These are phyloP conservation scores for Moniliella sp. DNA, from an alignment of 1,284 basidiomycete species.

Conservation along the genomic window DNA sequence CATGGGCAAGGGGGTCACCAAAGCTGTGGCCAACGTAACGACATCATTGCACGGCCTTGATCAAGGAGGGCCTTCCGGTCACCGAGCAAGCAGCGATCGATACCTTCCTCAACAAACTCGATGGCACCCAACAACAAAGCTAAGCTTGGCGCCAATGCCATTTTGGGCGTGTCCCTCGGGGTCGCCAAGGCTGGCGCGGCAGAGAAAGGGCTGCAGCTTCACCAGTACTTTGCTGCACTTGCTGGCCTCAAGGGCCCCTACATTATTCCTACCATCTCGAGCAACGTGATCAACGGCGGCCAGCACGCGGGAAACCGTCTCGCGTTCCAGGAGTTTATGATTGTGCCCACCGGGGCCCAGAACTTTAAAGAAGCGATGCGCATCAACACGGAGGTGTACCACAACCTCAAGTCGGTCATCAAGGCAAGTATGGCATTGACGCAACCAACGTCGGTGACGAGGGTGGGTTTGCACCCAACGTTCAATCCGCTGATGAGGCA, in stretches of 20 bases:
- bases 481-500: slow-evolving; percentile 84
- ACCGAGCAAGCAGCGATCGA: slow-evolving; percentile 89
- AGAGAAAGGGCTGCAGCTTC: slow-evolving; percentile 56
- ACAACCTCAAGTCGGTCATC: slow-evolving; percentile 97
- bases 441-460: slow-evolving; percentile 99
- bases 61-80: slow-evolving; percentile 65
- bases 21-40: slow-evolving; percentile 92
- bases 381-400: slow-evolving; percentile 94
- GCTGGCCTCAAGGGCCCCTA: slow-evolving; percentile 82
- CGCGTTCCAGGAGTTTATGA: slow-evolving; percentile 72
- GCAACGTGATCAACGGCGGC: slow-evolving; percentile 99
- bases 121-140: slow-evolving; percentile 96
- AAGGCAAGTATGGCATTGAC: slow-evolving; percentile 95
- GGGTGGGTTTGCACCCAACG: slow-evolving; percentile 97
- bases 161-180: slow-evolving; percentile 94
- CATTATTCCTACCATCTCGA: slow-evolving; percentile 46
- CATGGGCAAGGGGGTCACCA: slow-evolving; percentile 77
- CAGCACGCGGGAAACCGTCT: slow-evolving; percentile 98
- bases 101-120: slow-evolving; percentile 92
- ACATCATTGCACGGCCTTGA: slow-evolving; percentile 64
- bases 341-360: slow-evolving; percentile 93
- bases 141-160: slow-evolving; percentile 96
- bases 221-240: slow-evolving; percentile 84
- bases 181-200: slow-evolving; percentile 70
- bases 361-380: slow-evolving; percentile 92